Evolutionary conservation across 257 asterid species (phyloP), one percentile per base, ranked within the genome.

Genomic region (Solanum megistacrolobum): DNA sequence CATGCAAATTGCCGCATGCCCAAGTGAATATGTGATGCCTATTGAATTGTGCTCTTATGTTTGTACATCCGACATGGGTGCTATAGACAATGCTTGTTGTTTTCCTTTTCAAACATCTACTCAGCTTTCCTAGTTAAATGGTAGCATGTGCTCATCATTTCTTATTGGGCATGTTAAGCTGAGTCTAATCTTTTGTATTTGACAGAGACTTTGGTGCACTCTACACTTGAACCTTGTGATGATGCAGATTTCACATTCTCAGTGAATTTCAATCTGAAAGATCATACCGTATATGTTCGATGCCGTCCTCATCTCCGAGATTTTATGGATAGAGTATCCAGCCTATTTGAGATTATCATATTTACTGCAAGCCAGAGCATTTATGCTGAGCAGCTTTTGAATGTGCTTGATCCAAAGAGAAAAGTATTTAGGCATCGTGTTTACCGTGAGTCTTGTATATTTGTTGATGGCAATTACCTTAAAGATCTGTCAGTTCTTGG

Each of bases 311-410:
- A 94, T 92, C 97, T 97, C 46, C 91, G 92, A 75, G 94, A 93
- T 66, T 97, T 97, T 87, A 90, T 97, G 93, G 98, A 94, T 86
- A 96, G 94, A 86, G 93, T 94, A 27, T 94, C 98, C 74, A 78
- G 92, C 66, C 92, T 91, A 81, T 97, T 97, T 83, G 99, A 97
- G 94, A 92, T 97, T 83, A 93, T 97, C 68, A 93, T 97, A 86
- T 97, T 97, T 91, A 97, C 99, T 12, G 99, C 99, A 79, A 97
- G 99, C 91, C 99, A 96, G 92, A 94, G 99, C 91, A 97, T 97
- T 86, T 97, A 97, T 29, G 99, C 99, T 0, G 97, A 96, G 93
- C 95, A 94, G 88, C 98, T 97, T 85, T 90, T 96, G 75, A 96
- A 97, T 87, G 95, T 97, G 87, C 90, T 97, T 41, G 99, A 97